Base-by-base conservation (phyloP, 2,329 filamentous ascomycete species). In the Kalmusia sp. region DNA sequence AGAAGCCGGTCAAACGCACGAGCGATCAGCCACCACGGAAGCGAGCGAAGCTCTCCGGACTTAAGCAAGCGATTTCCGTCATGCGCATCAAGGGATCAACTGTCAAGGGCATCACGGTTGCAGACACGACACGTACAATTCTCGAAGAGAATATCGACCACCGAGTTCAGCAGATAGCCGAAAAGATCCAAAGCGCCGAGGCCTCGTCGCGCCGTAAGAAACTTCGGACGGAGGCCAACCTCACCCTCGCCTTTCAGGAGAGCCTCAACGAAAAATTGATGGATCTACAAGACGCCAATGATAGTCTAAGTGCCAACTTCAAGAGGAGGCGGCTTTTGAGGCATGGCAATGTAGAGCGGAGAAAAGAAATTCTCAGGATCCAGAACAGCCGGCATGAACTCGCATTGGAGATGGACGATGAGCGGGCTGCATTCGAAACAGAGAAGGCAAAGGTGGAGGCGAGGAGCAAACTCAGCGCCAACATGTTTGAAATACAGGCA, bases 101-200 rank as follows among this genome's bases (percentile, higher is more conserved):
- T 0, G 62, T 73, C 4, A 64, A 63, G 31, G 67, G 67, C 17
- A 77, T 83, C 51, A 84, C 82, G 49, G 75, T 77, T 1, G 80
- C 80, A 33, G 82, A 84, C 51, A 81, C 83, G 2, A 75, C 83
- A 65, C 77, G 57, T 74, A 83, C 69, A 69, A 80, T 69, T 47
- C 79, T 81, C 49, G 76, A 78, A 51, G 80, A 83, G 54, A 79
- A 77, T 1, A 72, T 83, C 15, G 76, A 80, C 44, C 74, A 78
- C 54, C 78, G 76, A 3, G 64, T 81, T 9, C 67, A 69, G 4
- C 75, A 74, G 6, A 73, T 82, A 33, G 69, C 74, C 14, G 72
- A 75, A 31, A 67, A 67, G 35, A 45, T 69, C n/a, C 63, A 67
- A 31, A 72, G 68, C 9, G 76, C 77, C 21, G 65, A 70, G 9